These are phyloP conservation scores for Sedum album DNA, from an alignment of 164 flowering plant species.

Conservation along the genomic window DNA sequence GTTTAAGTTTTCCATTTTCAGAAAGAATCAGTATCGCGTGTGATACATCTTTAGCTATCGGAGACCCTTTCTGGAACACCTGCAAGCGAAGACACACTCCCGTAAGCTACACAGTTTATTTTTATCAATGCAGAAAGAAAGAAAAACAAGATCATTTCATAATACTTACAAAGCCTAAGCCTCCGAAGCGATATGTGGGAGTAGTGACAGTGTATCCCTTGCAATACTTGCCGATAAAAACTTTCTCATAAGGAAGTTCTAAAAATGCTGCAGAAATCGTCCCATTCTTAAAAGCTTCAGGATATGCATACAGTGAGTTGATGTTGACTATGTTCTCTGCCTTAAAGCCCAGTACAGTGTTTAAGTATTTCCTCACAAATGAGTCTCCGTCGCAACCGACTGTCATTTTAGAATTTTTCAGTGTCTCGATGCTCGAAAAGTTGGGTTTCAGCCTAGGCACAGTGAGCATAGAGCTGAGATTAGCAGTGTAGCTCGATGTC, in stretches of 20 bases:
- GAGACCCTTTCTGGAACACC: slow-evolving; percentile 41
- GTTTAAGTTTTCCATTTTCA: slow-evolving; percentile 20
- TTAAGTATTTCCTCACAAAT: slow-evolving; percentile 26
- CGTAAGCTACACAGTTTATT: not conserved
- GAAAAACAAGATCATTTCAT: not conserved
- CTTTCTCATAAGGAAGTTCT: slow-evolving; percentile 32
- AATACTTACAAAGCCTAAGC: slow-evolving; percentile 28
- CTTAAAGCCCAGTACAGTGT: slow-evolving; percentile 19
- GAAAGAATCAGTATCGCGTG: slow-evolving; percentile 25
- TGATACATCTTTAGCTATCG: slow-evolving; percentile 23
- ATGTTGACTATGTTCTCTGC: slow-evolving; percentile 20
- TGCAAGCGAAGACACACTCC: not conserved
- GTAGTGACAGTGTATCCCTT: slow-evolving; percentile 19
- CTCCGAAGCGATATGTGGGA: slow-evolving; percentile 19
- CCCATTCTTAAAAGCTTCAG: slow-evolving; percentile 15
- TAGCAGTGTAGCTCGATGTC: slow-evolving; percentile 46
- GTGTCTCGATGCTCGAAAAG: slow-evolving; percentile 19
- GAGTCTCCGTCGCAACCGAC: slow-evolving; percentile 42
- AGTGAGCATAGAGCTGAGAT: slow-evolving; percentile 47
- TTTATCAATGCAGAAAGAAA: not conserved
- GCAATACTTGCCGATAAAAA: slow-evolving; percentile 27
- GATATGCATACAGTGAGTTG: slow-evolving; percentile 13
- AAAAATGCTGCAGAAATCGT: slow-evolving; percentile 34
- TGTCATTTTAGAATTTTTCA: slow-evolving; percentile 17
- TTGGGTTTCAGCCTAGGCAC: slow-evolving; percentile 30